Percentiles rank a stretch among this genome's conserved stretches.
Conservation (phyloP, 1,139 yeast genomes). For the Wickerhamiella infanticola region DNA sequence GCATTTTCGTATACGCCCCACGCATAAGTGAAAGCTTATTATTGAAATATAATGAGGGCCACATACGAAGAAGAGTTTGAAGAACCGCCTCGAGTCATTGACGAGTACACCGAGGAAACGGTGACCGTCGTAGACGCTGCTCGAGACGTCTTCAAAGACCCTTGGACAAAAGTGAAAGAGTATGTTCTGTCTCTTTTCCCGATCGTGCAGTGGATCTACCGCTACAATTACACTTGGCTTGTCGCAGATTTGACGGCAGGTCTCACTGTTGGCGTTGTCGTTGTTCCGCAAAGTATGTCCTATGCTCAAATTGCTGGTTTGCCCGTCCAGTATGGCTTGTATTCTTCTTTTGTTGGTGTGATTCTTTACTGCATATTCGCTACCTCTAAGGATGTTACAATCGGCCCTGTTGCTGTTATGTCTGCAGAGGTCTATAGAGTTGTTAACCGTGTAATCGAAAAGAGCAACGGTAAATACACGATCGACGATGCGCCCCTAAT, state of each 20-base stretch:
- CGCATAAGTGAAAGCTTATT: no score
- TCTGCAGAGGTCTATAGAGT: slow-evolving; percentile 74
- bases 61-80: not conserved
- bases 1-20: no score
- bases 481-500: slow-evolving; percentile 29
- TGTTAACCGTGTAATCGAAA: slow-evolving; percentile 44
- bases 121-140: slow-evolving; percentile 24
- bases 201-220: slow-evolving; percentile 62
- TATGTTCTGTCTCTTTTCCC: slow-evolving; percentile 63
- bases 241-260: slow-evolving; percentile 82
- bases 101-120: not conserved
- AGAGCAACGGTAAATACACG: slow-evolving; percentile 37
- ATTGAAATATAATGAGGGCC: not conserved
- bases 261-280: slow-evolving; percentile 79
- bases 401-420: slow-evolving; percentile 97
- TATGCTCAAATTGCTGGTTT: slow-evolving; percentile 80
- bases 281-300: slow-evolving; percentile 93
- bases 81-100: not conserved
- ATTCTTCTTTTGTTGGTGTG: slow-evolving; percentile 87
- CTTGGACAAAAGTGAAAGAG: slow-evolving; percentile 26
- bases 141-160: slow-evolving; percentile 31
- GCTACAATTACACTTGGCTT: slow-evolving; percentile 68
- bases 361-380: slow-evolving; percentile 81
- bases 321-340: slow-evolving; percentile 71
- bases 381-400: slow-evolving; percentile 87